A percentile compares a stretch with the other conserved stretches of the same genome.
These are phyloP conservation scores for Fraxinus sp. DNA, from an alignment of 305 asterid genomes.

Conservation along the genomic window DNA sequence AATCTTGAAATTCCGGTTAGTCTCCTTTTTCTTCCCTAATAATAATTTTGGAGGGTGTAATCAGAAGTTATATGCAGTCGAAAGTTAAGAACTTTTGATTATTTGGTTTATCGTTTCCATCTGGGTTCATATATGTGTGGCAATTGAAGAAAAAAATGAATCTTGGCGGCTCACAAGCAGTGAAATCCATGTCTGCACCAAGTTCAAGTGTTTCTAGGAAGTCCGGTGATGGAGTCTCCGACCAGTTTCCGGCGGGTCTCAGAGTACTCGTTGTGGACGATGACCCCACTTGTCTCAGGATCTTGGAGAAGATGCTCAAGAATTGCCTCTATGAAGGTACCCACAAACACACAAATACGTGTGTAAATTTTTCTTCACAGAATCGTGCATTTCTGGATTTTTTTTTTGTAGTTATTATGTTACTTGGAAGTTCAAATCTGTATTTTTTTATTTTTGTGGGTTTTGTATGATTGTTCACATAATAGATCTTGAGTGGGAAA, in stretches of 20 bases:
- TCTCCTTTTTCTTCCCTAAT: conserved; percentile 1
- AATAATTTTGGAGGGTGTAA: conserved; percentile 22
- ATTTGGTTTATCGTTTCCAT: conserved; percentile 7
- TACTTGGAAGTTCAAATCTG: conserved; percentile 20
- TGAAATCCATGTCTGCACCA: conserved; percentile 40
- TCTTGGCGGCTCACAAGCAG: conserved; percentile 46
- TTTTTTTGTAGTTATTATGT: conserved; percentile 2
- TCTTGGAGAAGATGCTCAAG: conserved; percentile 78
- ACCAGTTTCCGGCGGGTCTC: conserved; percentile 82
- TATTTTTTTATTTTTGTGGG: background rate
- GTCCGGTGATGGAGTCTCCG: conserved; percentile 61
- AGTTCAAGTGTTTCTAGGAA: conserved; percentile 51
- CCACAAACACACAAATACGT: background rate
- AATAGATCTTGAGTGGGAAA: conserved; percentile 19
- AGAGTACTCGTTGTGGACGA: conserved; percentile 90
- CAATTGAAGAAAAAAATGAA: conserved; percentile 47
- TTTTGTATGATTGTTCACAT: background rate
- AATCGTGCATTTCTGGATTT: background rate
- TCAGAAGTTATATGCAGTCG: conserved; percentile 11
- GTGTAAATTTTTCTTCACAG: background rate
- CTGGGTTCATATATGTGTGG: conserved; percentile 31
- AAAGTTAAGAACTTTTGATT: conserved; percentile 20
- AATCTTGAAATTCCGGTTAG: conserved; percentile 3
- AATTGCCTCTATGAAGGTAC: conserved; percentile 76
- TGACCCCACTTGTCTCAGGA: conserved; percentile 82